Conservation (phyloP, 148 eudicot genomes). For the Chenopodium quinoa region DNA sequence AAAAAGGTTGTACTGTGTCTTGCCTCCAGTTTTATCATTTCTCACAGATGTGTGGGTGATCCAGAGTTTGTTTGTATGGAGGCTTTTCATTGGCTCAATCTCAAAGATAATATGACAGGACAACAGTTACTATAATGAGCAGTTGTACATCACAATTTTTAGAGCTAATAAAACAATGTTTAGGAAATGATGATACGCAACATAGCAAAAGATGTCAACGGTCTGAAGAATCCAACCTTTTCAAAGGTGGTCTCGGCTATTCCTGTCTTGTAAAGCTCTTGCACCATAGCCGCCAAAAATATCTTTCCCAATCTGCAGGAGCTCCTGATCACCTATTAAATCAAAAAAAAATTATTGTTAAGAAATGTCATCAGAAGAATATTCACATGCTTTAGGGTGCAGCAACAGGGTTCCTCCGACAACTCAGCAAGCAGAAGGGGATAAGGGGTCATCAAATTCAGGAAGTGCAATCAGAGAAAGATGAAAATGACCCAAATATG, state of each 20-base stretch:
- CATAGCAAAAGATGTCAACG: background rate
- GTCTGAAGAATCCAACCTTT: constrained; percentile 48
- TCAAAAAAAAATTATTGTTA: background rate
- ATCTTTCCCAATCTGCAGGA: constrained; percentile 73
- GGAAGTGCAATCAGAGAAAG: no score
- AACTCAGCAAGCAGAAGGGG: background rate
- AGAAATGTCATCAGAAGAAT: background rate
- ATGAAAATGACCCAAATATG: background rate
- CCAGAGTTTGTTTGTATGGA: background rate
- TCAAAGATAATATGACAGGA: background rate
- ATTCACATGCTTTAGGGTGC: background rate
- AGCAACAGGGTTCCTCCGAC: constrained; percentile 3
- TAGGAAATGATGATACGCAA: background rate
- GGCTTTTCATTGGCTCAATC: background rate
- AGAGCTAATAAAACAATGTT: background rate
- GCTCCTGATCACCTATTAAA: constrained; percentile 66
- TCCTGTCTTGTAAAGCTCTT: constrained; percentile 93
- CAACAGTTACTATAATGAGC: background rate
- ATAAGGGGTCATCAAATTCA: background rate
- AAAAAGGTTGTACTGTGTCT: background rate
- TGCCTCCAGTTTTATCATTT: background rate
- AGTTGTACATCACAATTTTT: background rate
- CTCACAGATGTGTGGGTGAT: no score
- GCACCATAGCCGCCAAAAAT: constrained; percentile 95
- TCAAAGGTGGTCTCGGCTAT: constrained; percentile 96